These are phyloP conservation scores for Colletotrichum magnum DNA, from an alignment of 2,329 filamentous ascomycete species.

Conservation along the genomic window DNA sequence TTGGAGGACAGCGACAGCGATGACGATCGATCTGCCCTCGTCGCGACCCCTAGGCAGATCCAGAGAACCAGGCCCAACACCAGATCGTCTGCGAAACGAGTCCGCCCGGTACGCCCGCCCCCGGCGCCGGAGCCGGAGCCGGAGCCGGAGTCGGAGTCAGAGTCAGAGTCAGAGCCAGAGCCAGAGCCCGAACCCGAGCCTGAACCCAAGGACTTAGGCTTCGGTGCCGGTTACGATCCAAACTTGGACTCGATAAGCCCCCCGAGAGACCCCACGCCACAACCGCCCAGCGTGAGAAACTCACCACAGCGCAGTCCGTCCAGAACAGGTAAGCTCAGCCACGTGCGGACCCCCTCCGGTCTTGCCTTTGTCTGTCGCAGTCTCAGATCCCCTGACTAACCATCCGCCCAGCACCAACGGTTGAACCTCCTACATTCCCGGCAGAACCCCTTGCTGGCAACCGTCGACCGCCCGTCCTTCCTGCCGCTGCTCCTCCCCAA, in stretches of 20 bases:
- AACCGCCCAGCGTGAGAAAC: not conserved
- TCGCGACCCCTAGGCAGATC: not conserved
- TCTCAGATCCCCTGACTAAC: slow-evolving; percentile 31
- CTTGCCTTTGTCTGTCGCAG: slow-evolving; percentile 3
- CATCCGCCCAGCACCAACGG: slow-evolving; percentile 4
- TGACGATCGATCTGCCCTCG: not conserved
- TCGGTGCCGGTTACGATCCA: slow-evolving; percentile 9
- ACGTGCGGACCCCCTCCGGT: not conserved
- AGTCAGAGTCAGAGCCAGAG: not conserved
- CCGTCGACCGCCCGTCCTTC: slow-evolving; percentile 18
- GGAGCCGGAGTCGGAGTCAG: slow-evolving; percentile 7
- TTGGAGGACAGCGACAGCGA: slow-evolving; percentile 34
- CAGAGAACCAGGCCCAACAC: not conserved
- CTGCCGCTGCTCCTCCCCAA: slow-evolving; percentile 20
- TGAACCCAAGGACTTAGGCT: not conserved
- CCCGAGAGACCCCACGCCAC: slow-evolving; percentile 7
- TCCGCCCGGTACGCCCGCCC: not conserved
- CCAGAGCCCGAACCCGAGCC: slow-evolving; percentile 8
- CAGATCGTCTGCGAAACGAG: not conserved
- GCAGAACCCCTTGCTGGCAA: not conserved
- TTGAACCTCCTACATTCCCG: slow-evolving; percentile 5
- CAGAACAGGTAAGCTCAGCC: slow-evolving; percentile 29
- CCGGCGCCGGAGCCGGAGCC: slow-evolving; percentile 7
- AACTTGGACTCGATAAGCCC: slow-evolving; percentile 11
- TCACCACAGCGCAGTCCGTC: slow-evolving; percentile 3